These are phyloP conservation scores for Didymella sp. DNA, from an alignment of 2,329 filamentous ascomycete species.

Conservation along the genomic window DNA sequence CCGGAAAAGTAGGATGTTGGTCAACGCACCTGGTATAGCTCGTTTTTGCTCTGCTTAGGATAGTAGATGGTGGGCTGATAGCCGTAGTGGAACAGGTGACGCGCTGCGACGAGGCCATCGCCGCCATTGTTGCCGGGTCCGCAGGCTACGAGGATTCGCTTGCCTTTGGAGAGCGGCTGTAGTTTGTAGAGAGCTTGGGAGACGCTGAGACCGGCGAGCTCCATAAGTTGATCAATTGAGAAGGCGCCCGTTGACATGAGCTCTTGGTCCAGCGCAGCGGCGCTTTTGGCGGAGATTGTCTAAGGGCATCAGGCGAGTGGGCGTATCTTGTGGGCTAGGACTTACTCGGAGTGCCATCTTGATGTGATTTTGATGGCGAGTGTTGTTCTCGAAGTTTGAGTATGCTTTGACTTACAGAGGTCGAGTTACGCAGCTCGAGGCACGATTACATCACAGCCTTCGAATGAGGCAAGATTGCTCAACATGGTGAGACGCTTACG, in stretches of 20 bases:
- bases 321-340: not conserved
- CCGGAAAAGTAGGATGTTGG: not conserved
- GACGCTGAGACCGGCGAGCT: constrained; percentile 89
- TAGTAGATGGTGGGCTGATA: constrained; percentile 91
- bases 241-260: constrained; percentile 90
- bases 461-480: not conserved
- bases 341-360: constrained; percentile 30
- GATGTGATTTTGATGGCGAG: not conserved
- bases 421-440: not conserved
- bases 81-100: constrained; percentile 90
- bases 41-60: constrained; percentile 88
- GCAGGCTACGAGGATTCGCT: constrained; percentile 83
- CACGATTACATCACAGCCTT: constrained; percentile 22
- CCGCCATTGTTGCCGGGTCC: constrained; percentile 83
- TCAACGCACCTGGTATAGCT: constrained; percentile 71
- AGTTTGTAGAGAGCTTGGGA: constrained; percentile 90
- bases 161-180: constrained; percentile 76
- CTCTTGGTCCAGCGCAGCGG: constrained; percentile 87
- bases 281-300: constrained; percentile 88
- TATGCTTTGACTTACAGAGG: not conserved
- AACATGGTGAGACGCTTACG: not conserved
- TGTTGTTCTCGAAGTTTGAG: not conserved
- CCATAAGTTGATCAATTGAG: constrained; percentile 96
- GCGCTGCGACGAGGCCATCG: constrained; percentile 91
- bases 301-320: constrained; percentile 45